phyloP scores from a whole-genome alignment of 345 rosid genomes.

The Lepidium didymum region DNA sequence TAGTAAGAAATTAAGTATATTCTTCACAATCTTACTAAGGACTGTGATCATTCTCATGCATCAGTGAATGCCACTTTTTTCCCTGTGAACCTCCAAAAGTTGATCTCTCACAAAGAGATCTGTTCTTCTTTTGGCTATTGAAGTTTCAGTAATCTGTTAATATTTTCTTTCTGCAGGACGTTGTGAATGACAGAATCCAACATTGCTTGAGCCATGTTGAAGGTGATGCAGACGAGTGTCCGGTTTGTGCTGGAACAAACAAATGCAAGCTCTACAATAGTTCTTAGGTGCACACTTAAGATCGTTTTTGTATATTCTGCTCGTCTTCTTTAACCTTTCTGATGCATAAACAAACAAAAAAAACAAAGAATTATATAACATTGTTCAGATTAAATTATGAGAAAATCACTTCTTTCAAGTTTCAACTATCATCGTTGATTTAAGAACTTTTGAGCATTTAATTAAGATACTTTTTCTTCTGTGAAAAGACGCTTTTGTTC shows the following conservation, averaged over 20 bases:
- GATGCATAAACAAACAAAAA: neutral
- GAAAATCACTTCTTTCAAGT: too few species aligned
- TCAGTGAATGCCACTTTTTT: neutral
- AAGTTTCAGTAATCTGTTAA: neutral
- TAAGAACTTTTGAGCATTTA: too few species aligned
- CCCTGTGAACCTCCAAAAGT: neutral
- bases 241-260: conserved; percentile 71
- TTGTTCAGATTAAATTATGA: neutral
- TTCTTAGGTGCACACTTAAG: conserved; percentile 16
- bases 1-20: conserved; percentile 42
- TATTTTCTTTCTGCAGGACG: conserved; percentile 43
- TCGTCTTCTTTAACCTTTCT: neutral
- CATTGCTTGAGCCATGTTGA: conserved; percentile 69
- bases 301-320: conserved; percentile 1
- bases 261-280: conserved; percentile 67
- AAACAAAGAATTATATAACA: neutral
- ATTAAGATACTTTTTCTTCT: too few species aligned
- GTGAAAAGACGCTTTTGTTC: too few species aligned
- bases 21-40: neutral
- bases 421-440: too few species aligned
- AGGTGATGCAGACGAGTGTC: conserved; percentile 70
- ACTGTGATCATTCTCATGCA: neutral
- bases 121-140: neutral
- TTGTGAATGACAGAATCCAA: conserved; percentile 71
- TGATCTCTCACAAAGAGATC: neutral